Evolutionary conservation across 2,329 filamentous ascomycete genomes (phyloP).

Genomic region (Ceratocystis harringtonii): DNA sequence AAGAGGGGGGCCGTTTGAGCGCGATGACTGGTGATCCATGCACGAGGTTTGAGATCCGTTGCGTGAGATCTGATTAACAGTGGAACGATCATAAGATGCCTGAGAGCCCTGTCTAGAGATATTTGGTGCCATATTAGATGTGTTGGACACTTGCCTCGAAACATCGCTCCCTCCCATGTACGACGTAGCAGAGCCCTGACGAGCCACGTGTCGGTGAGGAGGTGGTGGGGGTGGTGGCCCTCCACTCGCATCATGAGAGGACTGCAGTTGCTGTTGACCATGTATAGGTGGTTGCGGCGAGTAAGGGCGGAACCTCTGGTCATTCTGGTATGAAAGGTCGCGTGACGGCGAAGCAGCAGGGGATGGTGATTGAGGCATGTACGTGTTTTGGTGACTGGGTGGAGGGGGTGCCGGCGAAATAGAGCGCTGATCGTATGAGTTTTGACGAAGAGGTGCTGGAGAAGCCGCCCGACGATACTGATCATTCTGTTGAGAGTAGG

Average conservation of each 20-base stretch:
- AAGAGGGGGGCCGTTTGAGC: constrained; percentile 10
- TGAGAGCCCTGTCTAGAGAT: constrained; percentile 29
- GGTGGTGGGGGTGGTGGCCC: constrained; percentile 69
- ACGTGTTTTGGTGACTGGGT: constrained; percentile 15
- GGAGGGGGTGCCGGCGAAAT: constrained; percentile 17
- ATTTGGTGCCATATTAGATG: constrained; percentile 17
- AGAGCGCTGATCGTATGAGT: constrained; percentile 17
- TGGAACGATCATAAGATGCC: constrained; percentile 25
- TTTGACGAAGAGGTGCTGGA: constrained; percentile 16
- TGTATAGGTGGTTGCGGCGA: constrained; percentile 18
- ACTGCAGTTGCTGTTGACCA: constrained; percentile 13
- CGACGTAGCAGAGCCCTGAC: constrained; percentile 27
- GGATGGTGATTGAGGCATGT: constrained; percentile 22
- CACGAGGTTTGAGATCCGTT: constrained; percentile 27
- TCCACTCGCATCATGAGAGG: constrained; percentile 28
- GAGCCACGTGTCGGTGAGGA: constrained; percentile 55
- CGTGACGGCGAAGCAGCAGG: constrained; percentile 26
- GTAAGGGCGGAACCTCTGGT: constrained; percentile 19
- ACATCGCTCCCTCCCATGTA: constrained; percentile 23
- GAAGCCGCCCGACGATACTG: constrained; percentile 22
- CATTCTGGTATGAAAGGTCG: constrained; percentile 25
- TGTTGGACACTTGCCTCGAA: constrained; percentile 18
- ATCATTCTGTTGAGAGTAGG: constrained; percentile 19
- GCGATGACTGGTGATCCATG: constrained; percentile 14
- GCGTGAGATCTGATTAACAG: constrained; percentile 19